Evolutionary conservation across 129 eudicot species (phyloP).

Genomic region (Gnaphalium uliginosum): DNA sequence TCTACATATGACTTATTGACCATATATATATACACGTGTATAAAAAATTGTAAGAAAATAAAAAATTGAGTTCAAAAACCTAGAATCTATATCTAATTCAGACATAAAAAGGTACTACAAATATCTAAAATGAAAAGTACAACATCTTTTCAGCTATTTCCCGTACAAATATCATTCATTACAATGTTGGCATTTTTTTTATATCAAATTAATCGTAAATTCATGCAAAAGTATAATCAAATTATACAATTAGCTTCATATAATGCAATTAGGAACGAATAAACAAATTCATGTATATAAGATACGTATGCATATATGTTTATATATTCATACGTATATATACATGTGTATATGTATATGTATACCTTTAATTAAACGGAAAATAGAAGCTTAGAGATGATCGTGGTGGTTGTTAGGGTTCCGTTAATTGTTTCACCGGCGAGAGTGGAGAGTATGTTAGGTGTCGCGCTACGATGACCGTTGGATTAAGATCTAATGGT

Average conservation of each 20-base stretch:
- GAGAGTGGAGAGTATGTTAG: constrained; percentile 29
- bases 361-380: constrained; percentile 23
- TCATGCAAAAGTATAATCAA: constrained; percentile 6
- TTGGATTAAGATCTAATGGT: constrained; percentile 41
- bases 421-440: constrained; percentile 31
- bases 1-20: background rate
- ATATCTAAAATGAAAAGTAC: constrained; percentile 11
- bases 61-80: constrained; percentile 5
- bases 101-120: background rate
- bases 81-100: constrained; percentile 1
- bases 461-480: constrained; percentile 29
- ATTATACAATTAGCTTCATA: constrained; percentile 14
- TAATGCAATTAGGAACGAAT: constrained; percentile 19
- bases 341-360: background rate
- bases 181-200: constrained; percentile 11
- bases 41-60: background rate
- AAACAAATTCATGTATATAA: constrained; percentile 14
- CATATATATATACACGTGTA: background rate
- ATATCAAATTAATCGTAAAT: constrained; percentile 19
- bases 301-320: background rate
- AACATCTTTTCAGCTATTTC: constrained; percentile 22
- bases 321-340: background rate
- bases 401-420: constrained; percentile 32
- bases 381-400: constrained; percentile 19
- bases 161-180: constrained; percentile 7